Conservation (phyloP, 257 asterid genomes). For the Linderniella brevidens region DNA sequence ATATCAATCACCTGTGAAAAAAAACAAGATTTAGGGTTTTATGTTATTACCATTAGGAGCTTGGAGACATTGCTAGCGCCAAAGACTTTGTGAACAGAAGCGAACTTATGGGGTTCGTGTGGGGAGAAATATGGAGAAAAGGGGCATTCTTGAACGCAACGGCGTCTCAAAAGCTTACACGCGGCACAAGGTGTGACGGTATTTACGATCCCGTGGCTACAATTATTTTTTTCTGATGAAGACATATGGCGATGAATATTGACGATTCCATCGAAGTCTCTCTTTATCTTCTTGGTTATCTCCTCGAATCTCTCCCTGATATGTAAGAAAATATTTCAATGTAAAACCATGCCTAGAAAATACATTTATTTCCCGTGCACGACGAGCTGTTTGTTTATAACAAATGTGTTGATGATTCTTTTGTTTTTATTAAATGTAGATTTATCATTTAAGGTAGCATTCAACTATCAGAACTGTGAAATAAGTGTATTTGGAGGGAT, state of each 20-base stretch:
- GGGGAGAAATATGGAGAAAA: constrained; percentile 85
- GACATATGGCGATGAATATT: too few relatives aligned
- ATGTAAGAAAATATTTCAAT: too few relatives aligned
- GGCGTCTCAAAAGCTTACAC: constrained; percentile 72
- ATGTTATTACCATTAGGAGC: constrained; percentile 51
- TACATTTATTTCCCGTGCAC: too few relatives aligned
- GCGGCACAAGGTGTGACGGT: constrained; percentile 85
- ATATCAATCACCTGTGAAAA: neutral
- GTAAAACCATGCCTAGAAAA: too few relatives aligned
- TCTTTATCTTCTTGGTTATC: constrained; percentile 67
- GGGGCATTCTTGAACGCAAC: constrained; percentile 82
- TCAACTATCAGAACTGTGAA: too few relatives aligned
- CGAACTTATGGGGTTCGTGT: constrained; percentile 71
- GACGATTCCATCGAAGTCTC: constrained; percentile 33
- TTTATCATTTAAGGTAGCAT: too few relatives aligned
- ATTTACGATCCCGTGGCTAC: constrained; percentile 25
- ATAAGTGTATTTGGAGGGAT: neutral
- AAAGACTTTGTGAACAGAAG: constrained; percentile 78
- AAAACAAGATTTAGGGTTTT: constrained; percentile 1
- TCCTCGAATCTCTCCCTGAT: constrained; percentile 65
- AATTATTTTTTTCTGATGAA: too few relatives aligned
- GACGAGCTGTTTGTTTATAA: too few relatives aligned
- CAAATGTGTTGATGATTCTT: too few relatives aligned
- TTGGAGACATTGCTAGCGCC: constrained; percentile 94
- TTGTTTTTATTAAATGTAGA: too few relatives aligned